Percentiles rank a stretch among this genome's conserved stretches.
These are phyloP conservation scores for Theileria orientalis DNA, from an alignment of 169 alveolate species.

Conservation along the genomic window DNA sequence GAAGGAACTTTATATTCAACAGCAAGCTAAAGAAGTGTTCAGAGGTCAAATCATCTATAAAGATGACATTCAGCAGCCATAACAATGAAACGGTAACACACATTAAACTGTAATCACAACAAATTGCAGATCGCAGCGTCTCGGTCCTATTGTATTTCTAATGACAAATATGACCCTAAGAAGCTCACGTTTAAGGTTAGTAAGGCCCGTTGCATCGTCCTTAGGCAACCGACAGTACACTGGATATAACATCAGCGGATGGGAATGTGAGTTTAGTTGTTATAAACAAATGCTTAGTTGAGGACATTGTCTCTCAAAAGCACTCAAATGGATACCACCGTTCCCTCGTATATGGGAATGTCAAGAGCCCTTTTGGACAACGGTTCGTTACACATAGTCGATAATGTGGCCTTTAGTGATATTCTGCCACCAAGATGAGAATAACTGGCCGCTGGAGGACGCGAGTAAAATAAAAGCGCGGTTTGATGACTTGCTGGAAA, in stretches of 20 bases:
- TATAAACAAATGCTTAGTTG: slow-evolving; percentile 48
- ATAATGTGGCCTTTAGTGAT: slow-evolving; percentile 82
- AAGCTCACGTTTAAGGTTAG: slow-evolving; percentile 73
- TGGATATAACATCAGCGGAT: slow-evolving; percentile 56
- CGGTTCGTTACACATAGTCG: slow-evolving; percentile 51
- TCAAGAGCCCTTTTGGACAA: slow-evolving; percentile 91
- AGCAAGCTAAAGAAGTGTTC: slow-evolving; percentile 84
- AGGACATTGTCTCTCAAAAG: slow-evolving; percentile 74
- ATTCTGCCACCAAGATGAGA: slow-evolving; percentile 98
- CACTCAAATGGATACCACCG: slow-evolving; percentile 87
- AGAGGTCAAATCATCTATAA: slow-evolving; percentile 88
- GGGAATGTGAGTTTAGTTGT: slow-evolving; percentile 51
- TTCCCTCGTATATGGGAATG: slow-evolving; percentile 93
- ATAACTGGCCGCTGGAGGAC: slow-evolving; percentile 95
- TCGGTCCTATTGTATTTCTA: slow-evolving; percentile 79
- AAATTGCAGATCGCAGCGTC: slow-evolving; percentile 70
- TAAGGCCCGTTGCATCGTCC: not conserved
- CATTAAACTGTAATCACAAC: not conserved
- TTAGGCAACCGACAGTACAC: slow-evolving; percentile 58
- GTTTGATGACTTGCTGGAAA: slow-evolving; percentile 95
- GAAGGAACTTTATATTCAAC: slow-evolving; percentile 92
- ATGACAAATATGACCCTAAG: slow-evolving; percentile 68
- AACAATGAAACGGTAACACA: slow-evolving; percentile 57
- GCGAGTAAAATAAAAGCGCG: slow-evolving; percentile 90
- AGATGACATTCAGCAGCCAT: slow-evolving; percentile 72